These are phyloP conservation scores for Fusarium citri DNA, from an alignment of 2,329 filamentous ascomycete genomes.

Conservation along the genomic window DNA sequence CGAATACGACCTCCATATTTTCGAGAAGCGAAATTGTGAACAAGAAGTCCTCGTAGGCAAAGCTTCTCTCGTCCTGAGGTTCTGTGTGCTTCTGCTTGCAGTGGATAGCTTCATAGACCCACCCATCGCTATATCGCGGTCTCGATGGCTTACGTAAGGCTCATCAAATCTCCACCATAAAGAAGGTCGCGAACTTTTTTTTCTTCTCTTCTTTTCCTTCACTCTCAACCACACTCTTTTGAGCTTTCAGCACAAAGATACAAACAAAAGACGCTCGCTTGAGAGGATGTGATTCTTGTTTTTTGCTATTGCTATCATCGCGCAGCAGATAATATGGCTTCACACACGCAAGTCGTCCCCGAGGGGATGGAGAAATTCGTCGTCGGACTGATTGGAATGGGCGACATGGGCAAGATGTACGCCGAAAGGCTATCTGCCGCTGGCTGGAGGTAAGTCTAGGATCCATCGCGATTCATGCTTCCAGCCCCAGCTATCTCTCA, in stretches of 20 bases:
- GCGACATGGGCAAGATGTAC: constrained; percentile 99
- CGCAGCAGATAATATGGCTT: constrained; percentile 49
- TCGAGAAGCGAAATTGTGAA: constrained; percentile 11
- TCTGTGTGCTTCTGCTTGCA: constrained; percentile 28
- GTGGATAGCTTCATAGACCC: constrained; percentile 38
- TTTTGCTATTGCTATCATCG: constrained; percentile 41
- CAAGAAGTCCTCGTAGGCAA: constrained; percentile 5
- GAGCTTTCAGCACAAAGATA: constrained; percentile 29
- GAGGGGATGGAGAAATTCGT: constrained; percentile 74
- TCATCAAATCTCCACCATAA: constrained; percentile 38
- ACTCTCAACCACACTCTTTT: constrained; percentile 23
- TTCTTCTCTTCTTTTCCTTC: constrained; percentile 24
- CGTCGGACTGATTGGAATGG: constrained; percentile 97
- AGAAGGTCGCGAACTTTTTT: constrained; percentile 44
- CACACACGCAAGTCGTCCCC: constrained; percentile 47
- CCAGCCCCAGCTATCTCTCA: constrained; percentile 22
- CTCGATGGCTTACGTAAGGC: constrained; percentile 37
- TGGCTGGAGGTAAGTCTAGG: constrained; percentile 84
- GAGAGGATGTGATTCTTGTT: constrained; percentile 46
- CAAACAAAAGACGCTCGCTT: constrained; percentile 24
- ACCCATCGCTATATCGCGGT: constrained; percentile 44
- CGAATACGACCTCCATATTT: constrained; percentile 67
- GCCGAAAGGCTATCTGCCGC: constrained; percentile 87
- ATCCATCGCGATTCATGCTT: constrained; percentile 19
- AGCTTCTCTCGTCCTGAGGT: neutral